Percentiles rank a stretch among this genome's conserved stretches.
Evolutionary conservation across 2,329 filamentous ascomycete species (phyloP).

Genomic region (Colletotrichum sp.): DNA sequence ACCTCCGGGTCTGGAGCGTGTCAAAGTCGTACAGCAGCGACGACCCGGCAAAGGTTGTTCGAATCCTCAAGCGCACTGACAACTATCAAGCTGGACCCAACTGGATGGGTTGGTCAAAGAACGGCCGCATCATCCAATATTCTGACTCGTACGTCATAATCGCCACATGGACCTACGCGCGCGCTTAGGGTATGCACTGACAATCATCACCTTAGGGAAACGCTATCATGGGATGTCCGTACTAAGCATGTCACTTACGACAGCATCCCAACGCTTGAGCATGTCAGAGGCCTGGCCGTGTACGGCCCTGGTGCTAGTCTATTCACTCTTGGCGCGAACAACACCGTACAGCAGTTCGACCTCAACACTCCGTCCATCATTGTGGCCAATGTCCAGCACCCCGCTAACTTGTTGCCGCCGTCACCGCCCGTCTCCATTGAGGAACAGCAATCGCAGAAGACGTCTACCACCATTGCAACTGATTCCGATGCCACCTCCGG

Average conservation of each 20-base stretch:
- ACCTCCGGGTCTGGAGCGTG: slow-evolving; percentile 95
- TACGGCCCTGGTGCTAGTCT: slow-evolving; percentile 90
- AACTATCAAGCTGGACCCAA: slow-evolving; percentile 77
- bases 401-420: slow-evolving; percentile 77
- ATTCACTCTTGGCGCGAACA: slow-evolving; percentile 87
- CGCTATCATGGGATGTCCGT: slow-evolving; percentile 93
- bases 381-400: slow-evolving; percentile 87
- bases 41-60: slow-evolving; percentile 85
- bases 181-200: slow-evolving; percentile 45
- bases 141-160: slow-evolving; percentile 72
- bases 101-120: slow-evolving; percentile 99
- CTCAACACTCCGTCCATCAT: slow-evolving; percentile 81
- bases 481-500: slow-evolving; percentile 61
- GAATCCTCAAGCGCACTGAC: slow-evolving; percentile 82
- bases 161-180: slow-evolving; percentile 42
- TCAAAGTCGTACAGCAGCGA: slow-evolving; percentile 76
- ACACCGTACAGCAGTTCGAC: slow-evolving; percentile 94
- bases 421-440: slow-evolving; percentile 84
- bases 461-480: slow-evolving; percentile 50
- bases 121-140: slow-evolving; percentile 92
- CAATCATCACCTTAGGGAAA: slow-evolving; percentile 66
- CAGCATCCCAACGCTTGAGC: slow-evolving; percentile 82
- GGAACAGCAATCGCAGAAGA: slow-evolving; percentile 63
- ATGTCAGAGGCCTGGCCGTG: slow-evolving; percentile 81
- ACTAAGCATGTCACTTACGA: slow-evolving; percentile 97